Evolutionary conservation across 108 stramenopile genomes (phyloP), one percentile per base, ranked within the genome.

Genomic region (Mayamaea pseudoterrestris): DNA sequence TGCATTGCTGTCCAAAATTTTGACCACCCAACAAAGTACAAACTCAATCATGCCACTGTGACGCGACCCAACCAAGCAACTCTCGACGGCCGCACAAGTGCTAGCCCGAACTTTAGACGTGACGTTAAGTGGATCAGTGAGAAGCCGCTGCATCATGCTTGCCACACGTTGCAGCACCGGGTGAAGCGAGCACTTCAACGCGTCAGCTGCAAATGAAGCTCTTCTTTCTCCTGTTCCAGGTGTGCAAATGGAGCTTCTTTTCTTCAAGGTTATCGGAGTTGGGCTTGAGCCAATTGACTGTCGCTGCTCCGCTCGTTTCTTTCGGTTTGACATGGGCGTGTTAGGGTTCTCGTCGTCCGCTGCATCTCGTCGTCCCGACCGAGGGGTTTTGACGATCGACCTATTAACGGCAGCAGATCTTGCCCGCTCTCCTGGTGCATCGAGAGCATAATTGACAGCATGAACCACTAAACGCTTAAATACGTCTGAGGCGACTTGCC

Each of bases 1-100:
- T 21, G 63, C 45, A 47, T 50, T 21, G 69, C 47, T 13, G 16
- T 59, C 76, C 76, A 78, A 34, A 85, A 51, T 76, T 81, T 83
- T 28, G 63, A 62, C 28, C 67, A 44, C 0, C 52, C 37, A 5
- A 90, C 39, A 40, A 81, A 37, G 12, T 55, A 44, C 13, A 81
- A 79, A 53, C 78, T 59, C 28, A 84, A 22, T 48, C 22, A 84
- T 54, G 22, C 86, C 53, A 25, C 90, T 66, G 67, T 91, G 90
- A 32, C 56, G 35, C 0, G 84, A 76, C 18, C 79, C 60, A 50
- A 84, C 87, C 0, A 82, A 87, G 41, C n/a, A n/a, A n/a, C n/a
- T n/a, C n/a, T n/a, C n/a, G n/a, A n/a, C n/a, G n/a, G n/a, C n/a
- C n/a, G n/a, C n/a, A n/a, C n/a, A n/a, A n/a, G n/a, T n/a, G n/a